A percentile compares a stretch with the other conserved stretches of the same genome.
phyloP scores from a whole-genome alignment of 1,284 basidiomycete genomes.

The Sphaerobolus stellatus region DNA sequence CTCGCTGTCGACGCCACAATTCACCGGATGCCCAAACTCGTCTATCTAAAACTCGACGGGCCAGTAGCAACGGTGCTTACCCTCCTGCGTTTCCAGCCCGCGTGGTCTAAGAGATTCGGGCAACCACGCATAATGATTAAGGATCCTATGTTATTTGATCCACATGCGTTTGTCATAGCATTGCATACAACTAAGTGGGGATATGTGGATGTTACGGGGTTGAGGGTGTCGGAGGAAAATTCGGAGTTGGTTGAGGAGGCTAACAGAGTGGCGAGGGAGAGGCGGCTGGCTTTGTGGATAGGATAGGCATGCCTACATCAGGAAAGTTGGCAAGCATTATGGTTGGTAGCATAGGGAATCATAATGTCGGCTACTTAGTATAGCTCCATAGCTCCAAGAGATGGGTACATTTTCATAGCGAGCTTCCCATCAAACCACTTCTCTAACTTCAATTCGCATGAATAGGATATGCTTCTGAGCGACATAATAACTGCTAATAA shows the following conservation, averaged over 20 bases:
- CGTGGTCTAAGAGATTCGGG: neutral
- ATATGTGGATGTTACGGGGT: neutral
- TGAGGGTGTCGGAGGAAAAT: neutral
- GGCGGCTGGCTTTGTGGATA: too few relatives aligned
- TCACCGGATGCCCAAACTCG: neutral
- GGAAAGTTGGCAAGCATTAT: too few relatives aligned
- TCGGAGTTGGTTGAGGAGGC: neutral
- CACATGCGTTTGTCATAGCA: neutral
- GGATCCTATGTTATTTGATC: neutral
- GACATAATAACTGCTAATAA: too few relatives aligned
- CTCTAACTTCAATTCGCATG: too few relatives aligned
- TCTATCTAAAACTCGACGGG: neutral
- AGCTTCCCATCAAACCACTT: too few relatives aligned
- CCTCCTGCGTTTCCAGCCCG: neutral
- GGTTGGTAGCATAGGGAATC: too few relatives aligned
- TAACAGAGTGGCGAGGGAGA: neutral
- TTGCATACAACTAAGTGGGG: neutral
- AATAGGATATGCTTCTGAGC: too few relatives aligned
- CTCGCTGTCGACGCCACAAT: slow-evolving; percentile 1
- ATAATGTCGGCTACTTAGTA: too few relatives aligned
- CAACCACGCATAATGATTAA: neutral
- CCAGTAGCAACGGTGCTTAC: neutral
- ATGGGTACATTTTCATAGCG: too few relatives aligned
- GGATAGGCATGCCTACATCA: too few relatives aligned
- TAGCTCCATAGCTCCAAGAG: too few relatives aligned